Conservation (phyloP, 2,329 filamentous ascomycete genomes). For the Truncatella angustata region DNA sequence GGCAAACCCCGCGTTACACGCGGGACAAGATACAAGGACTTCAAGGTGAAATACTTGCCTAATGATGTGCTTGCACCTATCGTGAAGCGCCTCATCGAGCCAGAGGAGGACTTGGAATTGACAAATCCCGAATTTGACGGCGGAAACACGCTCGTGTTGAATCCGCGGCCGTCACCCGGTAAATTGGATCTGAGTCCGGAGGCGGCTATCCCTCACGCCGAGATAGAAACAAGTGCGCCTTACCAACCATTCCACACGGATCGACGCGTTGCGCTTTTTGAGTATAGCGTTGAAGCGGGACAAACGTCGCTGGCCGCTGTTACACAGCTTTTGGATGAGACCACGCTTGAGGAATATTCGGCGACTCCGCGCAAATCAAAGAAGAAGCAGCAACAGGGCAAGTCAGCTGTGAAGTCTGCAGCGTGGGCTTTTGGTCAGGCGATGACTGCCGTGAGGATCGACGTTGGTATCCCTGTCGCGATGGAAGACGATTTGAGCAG, state of each 20-base stretch:
- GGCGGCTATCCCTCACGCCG: conserved; percentile 70
- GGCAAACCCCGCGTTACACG: conserved; percentile 52
- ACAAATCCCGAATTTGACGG: conserved; percentile 52
- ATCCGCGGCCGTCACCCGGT: conserved; percentile 37
- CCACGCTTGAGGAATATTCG: conserved; percentile 38
- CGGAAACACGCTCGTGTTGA: conserved; percentile 53
- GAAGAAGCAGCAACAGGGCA: conserved; percentile 21
- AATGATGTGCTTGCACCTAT: conserved; percentile 57
- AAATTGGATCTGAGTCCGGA: conserved; percentile 46
- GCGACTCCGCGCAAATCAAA: conserved; percentile 36
- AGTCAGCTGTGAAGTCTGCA: conserved; percentile 16
- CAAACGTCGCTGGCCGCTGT: conserved; percentile 31
- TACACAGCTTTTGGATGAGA: conserved; percentile 38
- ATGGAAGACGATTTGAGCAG: conserved; percentile 52
- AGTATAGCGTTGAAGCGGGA: conserved; percentile 45
- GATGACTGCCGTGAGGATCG: conserved; percentile 49
- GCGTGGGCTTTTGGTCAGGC: conserved; percentile 62
- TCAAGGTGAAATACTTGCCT: conserved; percentile 62
- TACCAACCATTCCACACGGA: conserved; percentile 97
- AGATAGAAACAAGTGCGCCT: conserved; percentile 93
- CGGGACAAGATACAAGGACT: conserved; percentile 61
- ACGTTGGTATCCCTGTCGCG: conserved; percentile 45
- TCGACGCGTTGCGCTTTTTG: conserved; percentile 73
- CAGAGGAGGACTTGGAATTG: conserved; percentile 55
- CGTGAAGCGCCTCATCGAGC: conserved; percentile 54